phyloP scores from a whole-genome alignment of 768 basidiomycete species.

The Hortiboletus campestris region DNA sequence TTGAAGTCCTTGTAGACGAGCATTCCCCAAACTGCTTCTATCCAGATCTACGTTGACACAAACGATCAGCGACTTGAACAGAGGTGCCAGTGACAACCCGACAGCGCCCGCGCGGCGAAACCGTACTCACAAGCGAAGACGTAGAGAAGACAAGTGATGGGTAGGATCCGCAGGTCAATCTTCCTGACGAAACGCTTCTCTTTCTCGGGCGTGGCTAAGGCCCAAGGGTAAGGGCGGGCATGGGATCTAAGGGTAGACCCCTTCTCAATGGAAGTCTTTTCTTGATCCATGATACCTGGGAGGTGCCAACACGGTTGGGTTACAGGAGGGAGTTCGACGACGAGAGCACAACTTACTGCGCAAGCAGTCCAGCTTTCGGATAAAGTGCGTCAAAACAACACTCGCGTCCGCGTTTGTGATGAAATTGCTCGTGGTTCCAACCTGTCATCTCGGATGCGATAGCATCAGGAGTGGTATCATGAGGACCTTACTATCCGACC shows the following conservation, averaged over 20 bases:
- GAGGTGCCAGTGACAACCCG: background rate
- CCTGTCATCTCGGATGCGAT: background rate
- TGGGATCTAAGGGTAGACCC: background rate
- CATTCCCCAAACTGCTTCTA: conserved; percentile 76
- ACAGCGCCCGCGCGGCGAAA: background rate
- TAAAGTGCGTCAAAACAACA: background rate
- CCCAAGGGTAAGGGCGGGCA: no score
- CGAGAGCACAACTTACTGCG: no score
- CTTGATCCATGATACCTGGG: conserved; percentile 17
- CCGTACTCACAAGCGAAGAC: conserved; percentile 63
- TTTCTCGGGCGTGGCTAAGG: conserved; percentile 30
- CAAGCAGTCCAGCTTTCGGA: background rate
- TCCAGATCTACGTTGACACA: conserved; percentile 46
- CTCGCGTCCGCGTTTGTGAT: conserved; percentile 2
- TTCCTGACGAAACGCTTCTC: conserved; percentile 38
- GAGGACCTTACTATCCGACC: conserved; percentile 58
- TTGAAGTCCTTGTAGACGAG: conserved; percentile 72
- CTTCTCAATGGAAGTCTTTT: conserved; percentile 9
- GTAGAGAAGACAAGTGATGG: conserved; percentile 70
- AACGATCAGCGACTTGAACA: background rate
- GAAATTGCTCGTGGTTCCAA: conserved; percentile 9
- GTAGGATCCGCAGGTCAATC: conserved; percentile 36
- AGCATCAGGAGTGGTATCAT: conserved; percentile 36
- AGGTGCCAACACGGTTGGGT: background rate
- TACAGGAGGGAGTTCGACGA: background rate